phyloP scores from a whole-genome alignment of 2,329 filamentous ascomycete genomes.

The Claviceps digitariae region DNA sequence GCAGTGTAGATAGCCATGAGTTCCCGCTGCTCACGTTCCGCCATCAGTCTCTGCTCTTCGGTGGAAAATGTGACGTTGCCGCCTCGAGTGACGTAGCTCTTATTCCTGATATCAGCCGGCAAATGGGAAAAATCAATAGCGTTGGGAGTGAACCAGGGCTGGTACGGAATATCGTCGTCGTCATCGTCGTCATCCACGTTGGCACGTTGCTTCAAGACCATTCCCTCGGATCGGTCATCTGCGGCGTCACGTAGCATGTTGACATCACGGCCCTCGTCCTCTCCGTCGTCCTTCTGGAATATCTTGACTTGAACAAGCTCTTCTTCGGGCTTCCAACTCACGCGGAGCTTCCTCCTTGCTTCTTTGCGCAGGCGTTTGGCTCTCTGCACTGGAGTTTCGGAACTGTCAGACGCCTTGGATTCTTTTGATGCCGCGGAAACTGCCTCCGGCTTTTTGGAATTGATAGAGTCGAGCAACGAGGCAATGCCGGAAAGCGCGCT shows the following conservation, averaged over 20 bases:
- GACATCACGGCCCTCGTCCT: constrained; percentile 53
- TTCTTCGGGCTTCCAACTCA: constrained; percentile 55
- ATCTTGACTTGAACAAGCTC: constrained; percentile 53
- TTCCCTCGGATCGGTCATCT: constrained; percentile 60
- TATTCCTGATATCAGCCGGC: constrained; percentile 29
- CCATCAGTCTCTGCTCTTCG: constrained; percentile 40
- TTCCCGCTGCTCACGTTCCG: constrained; percentile 42
- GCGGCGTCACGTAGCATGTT: constrained; percentile 59
- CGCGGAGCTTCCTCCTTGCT: constrained; percentile 53
- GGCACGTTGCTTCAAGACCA: constrained; percentile 47
- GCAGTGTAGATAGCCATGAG: constrained; percentile 48
- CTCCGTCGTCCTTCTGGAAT: constrained; percentile 59
- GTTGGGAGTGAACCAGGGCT: constrained; percentile 37
- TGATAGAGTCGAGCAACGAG: constrained; percentile 38
- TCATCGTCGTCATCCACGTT: constrained; percentile 39
- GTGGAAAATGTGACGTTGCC: constrained; percentile 38
- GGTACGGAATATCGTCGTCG: constrained; percentile 41
- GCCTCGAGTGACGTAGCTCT: constrained; percentile 40
- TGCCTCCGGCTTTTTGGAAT: constrained; percentile 25
- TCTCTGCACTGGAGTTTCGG: constrained; percentile 56
- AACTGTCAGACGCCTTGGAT: constrained; percentile 29
- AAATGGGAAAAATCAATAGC: constrained; percentile 34
- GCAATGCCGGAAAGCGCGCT: constrained; percentile 36
- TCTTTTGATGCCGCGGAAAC: constrained; percentile 38
- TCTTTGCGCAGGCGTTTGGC: constrained; percentile 59